Conservation (phyloP, 352 stramenopile species). For the Phytophthora niederhauseri region DNA sequence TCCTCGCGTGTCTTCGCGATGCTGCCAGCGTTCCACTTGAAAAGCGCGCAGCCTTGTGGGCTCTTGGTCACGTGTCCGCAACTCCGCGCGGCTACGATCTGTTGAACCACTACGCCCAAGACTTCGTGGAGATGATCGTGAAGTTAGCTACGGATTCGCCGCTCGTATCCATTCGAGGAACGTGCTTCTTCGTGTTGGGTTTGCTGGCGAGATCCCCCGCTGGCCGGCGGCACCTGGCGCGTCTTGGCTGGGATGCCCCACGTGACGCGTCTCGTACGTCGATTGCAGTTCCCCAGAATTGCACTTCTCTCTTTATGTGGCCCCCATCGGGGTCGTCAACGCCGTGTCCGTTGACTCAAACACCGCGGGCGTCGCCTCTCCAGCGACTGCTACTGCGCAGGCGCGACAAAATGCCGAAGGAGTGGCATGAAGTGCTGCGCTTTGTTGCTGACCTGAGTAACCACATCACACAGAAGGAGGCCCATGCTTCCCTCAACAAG, state of each 20-base stretch:
- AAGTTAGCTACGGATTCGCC: constrained; percentile 84
- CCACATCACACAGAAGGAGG: constrained; percentile 91
- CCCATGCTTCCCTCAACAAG: constrained; percentile 86
- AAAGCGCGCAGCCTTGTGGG: constrained; percentile 86
- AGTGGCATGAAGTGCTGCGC: constrained; percentile 82
- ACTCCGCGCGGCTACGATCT: constrained; percentile 83
- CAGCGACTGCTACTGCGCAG: constrained; percentile 58
- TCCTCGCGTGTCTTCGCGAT: constrained; percentile 82
- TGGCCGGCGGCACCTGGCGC: constrained; percentile 66
- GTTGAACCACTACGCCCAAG: constrained; percentile 78
- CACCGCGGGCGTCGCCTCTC: constrained; percentile 55
- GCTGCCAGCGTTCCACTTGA: constrained; percentile 83
- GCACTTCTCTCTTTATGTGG: constrained; percentile 84
- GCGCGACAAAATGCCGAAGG: constrained; percentile 67
- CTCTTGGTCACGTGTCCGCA: constrained; percentile 81
- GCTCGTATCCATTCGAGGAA: constrained; percentile 85
- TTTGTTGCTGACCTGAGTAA: constrained; percentile 87
- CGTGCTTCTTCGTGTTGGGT: constrained; percentile 87
- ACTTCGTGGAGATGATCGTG: constrained; percentile 88
- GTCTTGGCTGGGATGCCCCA: constrained; percentile 80
- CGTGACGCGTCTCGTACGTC: constrained; percentile 69
- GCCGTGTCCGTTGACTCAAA: constrained; percentile 60
- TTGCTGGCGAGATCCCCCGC: constrained; percentile 71
- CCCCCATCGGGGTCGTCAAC: constrained; percentile 41
- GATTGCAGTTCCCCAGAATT: constrained; percentile 84